A percentile compares a stretch with the other conserved stretches of the same genome.
Evolutionary conservation across 2,329 filamentous ascomycete genomes (phyloP).

Genomic region (Fusarium penzigii): DNA sequence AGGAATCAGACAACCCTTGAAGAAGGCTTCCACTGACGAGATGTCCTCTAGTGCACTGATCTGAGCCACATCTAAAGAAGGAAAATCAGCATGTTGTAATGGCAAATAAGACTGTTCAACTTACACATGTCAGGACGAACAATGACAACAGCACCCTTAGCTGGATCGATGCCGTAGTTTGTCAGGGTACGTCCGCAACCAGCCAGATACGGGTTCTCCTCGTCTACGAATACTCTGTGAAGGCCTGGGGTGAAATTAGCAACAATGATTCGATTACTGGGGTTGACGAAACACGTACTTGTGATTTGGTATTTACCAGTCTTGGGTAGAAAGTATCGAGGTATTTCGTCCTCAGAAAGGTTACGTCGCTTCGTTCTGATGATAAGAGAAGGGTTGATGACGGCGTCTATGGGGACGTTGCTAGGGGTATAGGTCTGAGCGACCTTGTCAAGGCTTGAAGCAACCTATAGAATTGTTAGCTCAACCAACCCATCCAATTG

Average conservation of each 20-base stretch:
- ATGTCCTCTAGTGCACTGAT: neutral
- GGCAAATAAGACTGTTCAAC: neutral
- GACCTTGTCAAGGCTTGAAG: neutral
- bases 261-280: fast-evolving
- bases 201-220: conserved; percentile 10
- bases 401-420: neutral
- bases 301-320: conserved; percentile 8
- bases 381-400: conserved; percentile 8
- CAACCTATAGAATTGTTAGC: neutral
- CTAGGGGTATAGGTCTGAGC: neutral
- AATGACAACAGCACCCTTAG: conserved; percentile 11
- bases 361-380: conserved; percentile 4
- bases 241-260: neutral
- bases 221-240: conserved; percentile 19
- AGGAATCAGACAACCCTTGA: conserved; percentile 4
- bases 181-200: conserved; percentile 10
- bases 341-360: conserved; percentile 7
- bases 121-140: conserved; percentile 24
- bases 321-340: conserved; percentile 14
- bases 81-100: neutral
- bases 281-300: neutral
- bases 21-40: neutral
- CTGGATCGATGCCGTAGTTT: conserved; percentile 12
- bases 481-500: too few species aligned
- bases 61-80: conserved; percentile 4